Conservation (phyloP, 176 grass and related monocot species). For the Urochloa ruziziensis region DNA sequence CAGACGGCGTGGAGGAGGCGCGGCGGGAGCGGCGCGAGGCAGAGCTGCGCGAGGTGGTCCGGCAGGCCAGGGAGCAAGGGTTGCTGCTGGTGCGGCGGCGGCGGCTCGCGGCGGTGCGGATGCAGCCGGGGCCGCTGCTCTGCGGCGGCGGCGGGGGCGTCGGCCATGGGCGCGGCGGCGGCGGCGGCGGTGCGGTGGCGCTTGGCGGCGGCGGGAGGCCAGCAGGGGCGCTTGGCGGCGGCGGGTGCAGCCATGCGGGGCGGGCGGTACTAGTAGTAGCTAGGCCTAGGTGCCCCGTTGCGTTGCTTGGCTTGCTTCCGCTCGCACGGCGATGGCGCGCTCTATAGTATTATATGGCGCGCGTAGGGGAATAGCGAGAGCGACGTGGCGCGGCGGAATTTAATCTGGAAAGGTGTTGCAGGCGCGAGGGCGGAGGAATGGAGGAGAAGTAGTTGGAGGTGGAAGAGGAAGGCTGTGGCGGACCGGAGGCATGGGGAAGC, state of each 20-base stretch:
- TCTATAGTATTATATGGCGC: conserved; percentile 17
- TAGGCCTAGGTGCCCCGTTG: neutral
- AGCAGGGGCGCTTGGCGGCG: conserved; percentile 24
- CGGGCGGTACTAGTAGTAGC: neutral
- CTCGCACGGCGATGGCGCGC: neutral
- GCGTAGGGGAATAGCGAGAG: neutral
- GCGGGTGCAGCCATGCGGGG: conserved; percentile 38
- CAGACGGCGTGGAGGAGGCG: conserved; percentile 60
- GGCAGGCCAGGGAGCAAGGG: conserved; percentile 68
- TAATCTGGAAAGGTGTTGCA: conserved; percentile 41
- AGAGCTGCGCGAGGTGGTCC: conserved; percentile 76
- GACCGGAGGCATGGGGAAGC: neutral
- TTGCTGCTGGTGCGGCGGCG: neutral
- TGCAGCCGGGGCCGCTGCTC: neutral
- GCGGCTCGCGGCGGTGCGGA: too few species aligned
- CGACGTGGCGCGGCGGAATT: conserved; percentile 25
- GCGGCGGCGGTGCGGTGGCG: neutral
- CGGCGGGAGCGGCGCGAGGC: conserved; percentile 52
- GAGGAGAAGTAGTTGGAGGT: neutral
- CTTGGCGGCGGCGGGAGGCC: neutral
- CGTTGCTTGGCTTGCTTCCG: conserved; percentile 9
- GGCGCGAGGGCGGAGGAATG: neutral
- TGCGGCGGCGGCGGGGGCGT: neutral
- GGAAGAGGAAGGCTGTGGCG: too few species aligned
- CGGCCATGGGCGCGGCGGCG: neutral